Conservation (phyloP, 805 yeast species). For the Wickerhamomyces queroliae region DNA sequence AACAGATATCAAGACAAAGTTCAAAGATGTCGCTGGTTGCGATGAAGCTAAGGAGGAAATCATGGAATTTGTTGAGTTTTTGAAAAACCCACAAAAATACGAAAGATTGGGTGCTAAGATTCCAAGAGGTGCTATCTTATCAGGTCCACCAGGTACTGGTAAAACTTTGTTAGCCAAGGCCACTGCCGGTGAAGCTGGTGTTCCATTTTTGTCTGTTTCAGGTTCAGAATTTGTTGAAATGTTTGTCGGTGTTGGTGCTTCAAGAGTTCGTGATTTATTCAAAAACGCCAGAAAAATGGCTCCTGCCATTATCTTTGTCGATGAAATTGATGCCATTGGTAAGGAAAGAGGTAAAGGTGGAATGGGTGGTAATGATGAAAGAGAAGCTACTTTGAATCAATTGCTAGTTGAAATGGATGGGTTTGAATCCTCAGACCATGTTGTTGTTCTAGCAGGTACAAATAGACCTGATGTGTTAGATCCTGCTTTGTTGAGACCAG, state of each 20-base stretch:
- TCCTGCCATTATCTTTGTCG: constrained; percentile 94
- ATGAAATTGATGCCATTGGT: constrained; percentile 99
- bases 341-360: constrained; percentile 80
- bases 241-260: constrained; percentile 99
- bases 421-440: constrained; percentile 83
- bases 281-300: constrained; percentile 89
- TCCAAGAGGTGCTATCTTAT: constrained; percentile 95
- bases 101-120: constrained; percentile 94
- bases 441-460: constrained; percentile 96
- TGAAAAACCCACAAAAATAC: constrained; percentile 85
- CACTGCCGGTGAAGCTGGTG: constrained; percentile 99
- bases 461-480: constrained; percentile 93
- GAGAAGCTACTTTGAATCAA: constrained; percentile 95
- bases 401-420: constrained; percentile 99
- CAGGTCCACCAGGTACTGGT: constrained; percentile 99
- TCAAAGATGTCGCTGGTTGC: constrained; percentile 96
- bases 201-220: constrained; percentile 91
- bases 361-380: constrained; percentile 88
- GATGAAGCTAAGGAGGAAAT: constrained; percentile 96
- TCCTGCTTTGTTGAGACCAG: constrained; percentile 91
- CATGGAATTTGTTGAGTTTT: constrained; percentile 94
- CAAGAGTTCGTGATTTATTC: constrained; percentile 94
- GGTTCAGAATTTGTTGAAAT: constrained; percentile 98
- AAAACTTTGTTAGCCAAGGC: constrained; percentile 95
- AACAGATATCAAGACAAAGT: constrained; percentile 81